These are phyloP conservation scores for Novymonas esmeraldas DNA, from an alignment of 208 protist species.

Conservation along the genomic window DNA sequence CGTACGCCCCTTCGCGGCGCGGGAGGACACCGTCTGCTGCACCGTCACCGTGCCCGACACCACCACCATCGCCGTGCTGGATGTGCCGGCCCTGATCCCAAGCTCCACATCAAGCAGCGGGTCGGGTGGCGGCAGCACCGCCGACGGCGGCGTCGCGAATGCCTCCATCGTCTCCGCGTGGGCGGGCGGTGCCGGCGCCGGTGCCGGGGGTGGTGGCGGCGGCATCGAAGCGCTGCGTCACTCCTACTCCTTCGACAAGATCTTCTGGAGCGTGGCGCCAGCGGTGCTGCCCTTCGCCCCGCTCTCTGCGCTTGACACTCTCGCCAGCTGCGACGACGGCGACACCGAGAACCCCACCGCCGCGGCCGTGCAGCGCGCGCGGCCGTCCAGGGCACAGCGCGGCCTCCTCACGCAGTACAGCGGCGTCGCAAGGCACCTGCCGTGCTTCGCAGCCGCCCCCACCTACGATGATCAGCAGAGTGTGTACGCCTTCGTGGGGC, in stretches of 20 bases:
- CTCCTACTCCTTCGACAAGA: constrained; percentile 72
- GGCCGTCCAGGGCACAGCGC: constrained; percentile 7
- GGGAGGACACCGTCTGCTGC: constrained; percentile 65
- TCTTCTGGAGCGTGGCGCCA: constrained; percentile 74
- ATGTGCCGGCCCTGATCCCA: constrained; percentile 39
- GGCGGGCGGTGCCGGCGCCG: constrained; percentile 13
- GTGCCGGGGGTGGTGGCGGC: not conserved
- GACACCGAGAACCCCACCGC: no score
- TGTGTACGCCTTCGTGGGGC: constrained; percentile 82
- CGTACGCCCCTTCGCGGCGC: constrained; percentile 63
- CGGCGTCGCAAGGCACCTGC: constrained; percentile 33
- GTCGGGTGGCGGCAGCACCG: not conserved
- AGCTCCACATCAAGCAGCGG: constrained; percentile 2
- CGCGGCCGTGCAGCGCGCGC: no score
- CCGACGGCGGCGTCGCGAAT: not conserved
- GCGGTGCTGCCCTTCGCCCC: constrained; percentile 48
- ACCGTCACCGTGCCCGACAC: constrained; percentile 54
- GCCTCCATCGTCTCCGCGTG: not conserved
- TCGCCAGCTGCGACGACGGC: constrained; percentile 3
- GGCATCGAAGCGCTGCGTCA: constrained; percentile 29
- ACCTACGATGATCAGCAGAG: constrained; percentile 66
- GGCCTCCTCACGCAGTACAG: constrained; percentile 13
- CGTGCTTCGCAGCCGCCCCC: constrained; percentile 52
- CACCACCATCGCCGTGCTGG: constrained; percentile 60
- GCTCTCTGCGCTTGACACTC: constrained; percentile 8